Evolutionary conservation across 1,139 yeast genomes (phyloP).

Genomic region (Taiozyma sp.): DNA sequence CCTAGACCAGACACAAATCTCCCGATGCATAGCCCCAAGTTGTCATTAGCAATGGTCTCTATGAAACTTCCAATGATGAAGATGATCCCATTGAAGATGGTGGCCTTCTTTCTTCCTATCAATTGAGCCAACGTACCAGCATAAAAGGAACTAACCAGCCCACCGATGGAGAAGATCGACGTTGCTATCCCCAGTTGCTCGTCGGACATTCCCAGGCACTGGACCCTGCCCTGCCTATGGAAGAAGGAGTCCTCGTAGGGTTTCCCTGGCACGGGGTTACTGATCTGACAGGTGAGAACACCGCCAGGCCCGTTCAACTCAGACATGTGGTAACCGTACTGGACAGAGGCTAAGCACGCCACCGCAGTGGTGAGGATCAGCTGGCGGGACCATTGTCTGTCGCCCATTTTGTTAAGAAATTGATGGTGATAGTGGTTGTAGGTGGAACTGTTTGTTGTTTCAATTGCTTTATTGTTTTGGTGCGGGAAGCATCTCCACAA

Average conservation of each 20-base stretch:
- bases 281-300: slow-evolving; percentile 44
- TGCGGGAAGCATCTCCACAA: not conserved
- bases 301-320: slow-evolving; percentile 82
- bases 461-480: no score
- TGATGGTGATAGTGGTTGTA: not conserved
- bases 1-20: slow-evolving; percentile 76
- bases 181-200: slow-evolving; percentile 76
- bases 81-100: slow-evolving; percentile 48
- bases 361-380: slow-evolving; percentile 32
- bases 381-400: slow-evolving; percentile 5
- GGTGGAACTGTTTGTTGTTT: no score
- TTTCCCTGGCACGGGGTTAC: slow-evolving; percentile 22
- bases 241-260: slow-evolving; percentile 23
- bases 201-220: slow-evolving; percentile 59
- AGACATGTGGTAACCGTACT: slow-evolving; percentile 86
- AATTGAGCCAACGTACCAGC: slow-evolving; percentile 68
- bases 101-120: slow-evolving; percentile 58
- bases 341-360: slow-evolving; percentile 70
- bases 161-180: slow-evolving; percentile 82
- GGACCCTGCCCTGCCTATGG: slow-evolving; percentile 25
- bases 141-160: slow-evolving; percentile 68
- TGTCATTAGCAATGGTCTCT: slow-evolving; percentile 47
- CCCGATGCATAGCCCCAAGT: slow-evolving; percentile 49
- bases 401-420: not conserved
- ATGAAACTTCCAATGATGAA: slow-evolving; percentile 65